Evolutionary conservation across 441 rosid species (phyloP).

Genomic region (Syzygium syzygioides): DNA sequence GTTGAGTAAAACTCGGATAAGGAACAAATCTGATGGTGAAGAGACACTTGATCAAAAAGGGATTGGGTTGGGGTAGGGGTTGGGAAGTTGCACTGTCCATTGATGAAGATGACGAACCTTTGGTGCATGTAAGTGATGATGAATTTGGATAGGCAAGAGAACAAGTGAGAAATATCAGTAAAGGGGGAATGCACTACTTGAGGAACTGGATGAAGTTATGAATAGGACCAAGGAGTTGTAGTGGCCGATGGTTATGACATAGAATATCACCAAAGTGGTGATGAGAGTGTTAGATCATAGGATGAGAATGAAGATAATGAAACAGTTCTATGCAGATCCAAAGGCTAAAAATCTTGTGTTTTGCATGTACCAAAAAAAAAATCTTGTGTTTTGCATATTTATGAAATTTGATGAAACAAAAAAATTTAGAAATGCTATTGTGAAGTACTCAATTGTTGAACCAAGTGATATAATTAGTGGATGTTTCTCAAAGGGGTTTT

Average conservation of each 20-base stretch:
- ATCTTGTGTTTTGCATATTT: neutral
- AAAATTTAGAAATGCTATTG: neutral
- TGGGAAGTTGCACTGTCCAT: neutral
- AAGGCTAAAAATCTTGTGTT: neutral
- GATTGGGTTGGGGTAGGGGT: neutral
- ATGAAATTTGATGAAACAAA: neutral
- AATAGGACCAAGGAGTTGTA: neutral
- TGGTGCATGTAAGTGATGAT: neutral
- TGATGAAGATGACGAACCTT: neutral
- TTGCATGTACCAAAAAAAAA: neutral
- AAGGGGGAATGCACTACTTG: neutral
- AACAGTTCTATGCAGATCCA: neutral
- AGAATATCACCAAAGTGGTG: neutral
- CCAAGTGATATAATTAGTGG: neutral
- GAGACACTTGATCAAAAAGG: neutral
- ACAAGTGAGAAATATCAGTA: neutral
- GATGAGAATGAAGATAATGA: neutral
- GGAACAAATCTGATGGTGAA: neutral
- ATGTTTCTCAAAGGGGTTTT: neutral
- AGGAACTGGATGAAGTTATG: neutral
- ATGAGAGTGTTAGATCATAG: neutral
- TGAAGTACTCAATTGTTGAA: neutral
- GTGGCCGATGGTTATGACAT: neutral
- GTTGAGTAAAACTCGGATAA: neutral
- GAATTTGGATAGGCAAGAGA: neutral